A percentile compares a stretch with the other conserved stretches of the same genome.
phyloP scores from a whole-genome alignment of 208 protist genomes.

The Leptomonas pyrrhocoris region DNA sequence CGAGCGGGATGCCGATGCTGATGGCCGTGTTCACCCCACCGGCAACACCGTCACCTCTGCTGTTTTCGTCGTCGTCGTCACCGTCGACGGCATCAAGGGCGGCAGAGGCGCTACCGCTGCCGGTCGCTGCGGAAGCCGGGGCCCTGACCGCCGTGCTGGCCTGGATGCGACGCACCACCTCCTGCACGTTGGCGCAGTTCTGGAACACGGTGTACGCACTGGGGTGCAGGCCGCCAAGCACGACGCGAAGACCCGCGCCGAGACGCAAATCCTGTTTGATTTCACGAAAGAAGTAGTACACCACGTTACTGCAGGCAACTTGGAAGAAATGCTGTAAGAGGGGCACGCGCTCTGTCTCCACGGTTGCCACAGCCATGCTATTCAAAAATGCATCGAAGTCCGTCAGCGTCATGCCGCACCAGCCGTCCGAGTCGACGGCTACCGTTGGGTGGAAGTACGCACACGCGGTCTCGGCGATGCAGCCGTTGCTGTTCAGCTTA shows the following conservation, averaged over 20 bases:
- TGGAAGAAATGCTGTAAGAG: slow-evolving; percentile 36
- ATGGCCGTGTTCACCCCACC: slow-evolving; percentile 28
- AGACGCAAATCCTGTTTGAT: slow-evolving; percentile 48
- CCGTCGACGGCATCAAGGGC: background rate
- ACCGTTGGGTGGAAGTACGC: slow-evolving; percentile 39
- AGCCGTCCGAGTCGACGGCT: slow-evolving; percentile 28
- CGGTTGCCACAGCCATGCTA: slow-evolving; percentile 22
- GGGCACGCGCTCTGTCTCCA: slow-evolving; percentile 33
- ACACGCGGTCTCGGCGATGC: slow-evolving; percentile 64
- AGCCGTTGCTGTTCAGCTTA: slow-evolving; percentile 62
- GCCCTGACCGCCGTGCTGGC: slow-evolving; percentile 11
- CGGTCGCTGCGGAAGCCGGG: background rate
- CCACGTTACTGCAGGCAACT: slow-evolving; percentile 28
- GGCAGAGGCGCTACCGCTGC: background rate
- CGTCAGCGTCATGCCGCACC: slow-evolving; percentile 35
- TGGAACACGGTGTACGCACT: slow-evolving; percentile 46
- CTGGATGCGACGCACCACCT: slow-evolving; percentile 42
- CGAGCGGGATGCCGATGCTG: slow-evolving; percentile 45
- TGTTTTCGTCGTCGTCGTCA: slow-evolving; percentile 3
- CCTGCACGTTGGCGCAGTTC: slow-evolving; percentile 52
- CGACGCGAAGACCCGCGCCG: slow-evolving; percentile 39
- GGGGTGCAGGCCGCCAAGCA: slow-evolving; percentile 46
- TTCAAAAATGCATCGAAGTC: slow-evolving; percentile 44
- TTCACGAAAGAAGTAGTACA: slow-evolving; percentile 50
- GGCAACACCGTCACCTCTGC: background rate